Evolutionary conservation across 2,329 filamentous ascomycete species (phyloP), one percentile per base, ranked within the genome.

Genomic region (Endoconidiophora polonica): DNA sequence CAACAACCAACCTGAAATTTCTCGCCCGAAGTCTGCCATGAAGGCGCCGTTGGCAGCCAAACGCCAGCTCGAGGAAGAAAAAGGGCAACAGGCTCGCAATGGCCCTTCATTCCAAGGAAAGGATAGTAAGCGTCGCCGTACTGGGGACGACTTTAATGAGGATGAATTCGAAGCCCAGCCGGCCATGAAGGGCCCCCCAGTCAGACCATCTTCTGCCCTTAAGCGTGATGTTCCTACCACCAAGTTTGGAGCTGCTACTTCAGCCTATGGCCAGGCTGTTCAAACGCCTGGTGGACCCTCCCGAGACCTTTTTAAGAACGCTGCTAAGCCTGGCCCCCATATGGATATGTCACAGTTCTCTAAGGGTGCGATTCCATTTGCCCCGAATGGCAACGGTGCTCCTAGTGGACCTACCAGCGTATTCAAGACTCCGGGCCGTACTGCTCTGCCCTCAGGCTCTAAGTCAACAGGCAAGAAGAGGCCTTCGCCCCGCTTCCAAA

Each of bases 341-440:
- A 69, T 87, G 59, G 86, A 91, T 57, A 87, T 90, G 77, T 77
- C 82, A n/a, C 84, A 90, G 60, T 80, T 90, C 53, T 84, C 86
- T 5, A 94, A 83, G 64, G 84, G 79, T n/a, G 79, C 83, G 24
- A 95, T 95, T 57, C 84, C 86, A 2, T 95, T 95, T 60, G 86
- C 86, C 5, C 76, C 88, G 18, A 78, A 77, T 53, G 68, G 73
- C 6, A 77, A 72, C 10, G 41, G 20, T 22, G 48, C 44, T 36
- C 18, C 46, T 7, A 16, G 33, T 14, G 36, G 29, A 9, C 49
- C 73, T 6, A 66, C 68, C 26, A 73, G 63, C 14, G 63, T 66
- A 71, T n/a, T 75, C 66, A 87, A 87, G 68, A 84, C 83, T 14
- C 81, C 83, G 1, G 78, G 73, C 7, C 74, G 79, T 22, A 69